Conservation (phyloP, 345 rosid species). For the Draba incana region DNA sequence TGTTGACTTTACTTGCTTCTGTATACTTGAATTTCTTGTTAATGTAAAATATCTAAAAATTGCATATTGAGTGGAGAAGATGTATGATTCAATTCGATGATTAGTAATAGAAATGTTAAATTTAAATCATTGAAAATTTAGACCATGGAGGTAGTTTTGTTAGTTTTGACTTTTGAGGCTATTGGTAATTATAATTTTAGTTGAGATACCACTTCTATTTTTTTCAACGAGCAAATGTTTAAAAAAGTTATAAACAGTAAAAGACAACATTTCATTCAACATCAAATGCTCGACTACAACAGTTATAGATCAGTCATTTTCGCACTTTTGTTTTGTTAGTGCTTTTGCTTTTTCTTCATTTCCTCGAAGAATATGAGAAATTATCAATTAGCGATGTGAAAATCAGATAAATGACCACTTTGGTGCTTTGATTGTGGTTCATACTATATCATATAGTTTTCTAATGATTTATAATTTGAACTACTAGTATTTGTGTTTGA, state of each 20-base stretch:
- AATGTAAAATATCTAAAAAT: background rate
- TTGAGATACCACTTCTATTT: background rate
- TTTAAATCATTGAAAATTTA: background rate
- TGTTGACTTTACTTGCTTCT: constrained; percentile 7
- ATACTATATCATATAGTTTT: background rate
- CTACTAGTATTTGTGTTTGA: constrained; percentile 11
- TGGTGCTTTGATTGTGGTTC: constrained; percentile 6
- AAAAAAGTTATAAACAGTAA: background rate
- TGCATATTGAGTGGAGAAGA: background rate
- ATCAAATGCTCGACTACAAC: background rate
- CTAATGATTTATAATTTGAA: background rate
- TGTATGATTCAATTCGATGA: background rate
- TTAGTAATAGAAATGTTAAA: background rate
- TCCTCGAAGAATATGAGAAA: constrained; percentile 26
- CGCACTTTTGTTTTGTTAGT: constrained; percentile 30
- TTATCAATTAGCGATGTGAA: constrained; percentile 21
- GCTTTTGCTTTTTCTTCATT: constrained; percentile 20
- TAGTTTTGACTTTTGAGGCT: no score
- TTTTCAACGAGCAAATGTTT: background rate
- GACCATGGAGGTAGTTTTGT: background rate
- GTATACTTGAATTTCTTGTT: background rate
- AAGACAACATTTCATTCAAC: background rate
- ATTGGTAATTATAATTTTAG: background rate
- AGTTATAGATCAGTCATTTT: constrained; percentile 5
- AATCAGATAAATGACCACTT: constrained; percentile 15